Base-by-base conservation (phyloP, 495 filamentous ascomycete genomes). In the Oleoguttula mirabilis region DNA sequence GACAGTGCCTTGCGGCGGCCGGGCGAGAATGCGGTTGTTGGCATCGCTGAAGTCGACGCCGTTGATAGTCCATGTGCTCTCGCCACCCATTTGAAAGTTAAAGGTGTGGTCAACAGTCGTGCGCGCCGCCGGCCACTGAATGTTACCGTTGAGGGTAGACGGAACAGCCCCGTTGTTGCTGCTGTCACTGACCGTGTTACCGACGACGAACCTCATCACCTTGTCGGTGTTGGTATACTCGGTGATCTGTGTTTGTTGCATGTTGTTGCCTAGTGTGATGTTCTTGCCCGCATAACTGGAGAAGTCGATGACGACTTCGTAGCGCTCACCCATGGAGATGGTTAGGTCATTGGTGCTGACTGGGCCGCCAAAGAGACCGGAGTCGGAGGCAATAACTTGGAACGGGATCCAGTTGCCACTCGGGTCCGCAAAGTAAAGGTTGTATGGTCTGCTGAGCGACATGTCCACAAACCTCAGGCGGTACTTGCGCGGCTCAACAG, bases 401-500 rank as follows among this genome's bases (percentile, higher is more conserved):
- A 75, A 71, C 0, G 62, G 56, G 21, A 74, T 47, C 52, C 32
- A 48, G 8, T 47, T 50, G 32, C 44, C 43, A 33, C 38, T 42
- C 32, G 48, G 45, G 5, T 54, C 50, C 30, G 49, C 59, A 27
- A 76, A 56, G 37, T 59, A 66, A 10, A 75, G 62, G 1, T 59
- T 51, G 38, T 69, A 76, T n/a, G 63, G 57, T 15, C 72, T 60
- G 14, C 62, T 66, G 37, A 73, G 54, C 23, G 70, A 50, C 0
- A 68, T 63, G 50, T 75, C 61, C 12, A 73, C 51, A 27, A 76
- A 55, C 17, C 72, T 56, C 41, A 76, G 63, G 15, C 71, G 69
- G 54, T 76, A 76, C 42, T 73, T 74, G 50, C 72, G 63, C 0
- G 71, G 70, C 47, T 75, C 59, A n/a, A 76, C 73, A 11, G 58